Evolutionary conservation across 108 stramenopile species (phyloP).

Genomic region (Cylindrotheca fusiformis): DNA sequence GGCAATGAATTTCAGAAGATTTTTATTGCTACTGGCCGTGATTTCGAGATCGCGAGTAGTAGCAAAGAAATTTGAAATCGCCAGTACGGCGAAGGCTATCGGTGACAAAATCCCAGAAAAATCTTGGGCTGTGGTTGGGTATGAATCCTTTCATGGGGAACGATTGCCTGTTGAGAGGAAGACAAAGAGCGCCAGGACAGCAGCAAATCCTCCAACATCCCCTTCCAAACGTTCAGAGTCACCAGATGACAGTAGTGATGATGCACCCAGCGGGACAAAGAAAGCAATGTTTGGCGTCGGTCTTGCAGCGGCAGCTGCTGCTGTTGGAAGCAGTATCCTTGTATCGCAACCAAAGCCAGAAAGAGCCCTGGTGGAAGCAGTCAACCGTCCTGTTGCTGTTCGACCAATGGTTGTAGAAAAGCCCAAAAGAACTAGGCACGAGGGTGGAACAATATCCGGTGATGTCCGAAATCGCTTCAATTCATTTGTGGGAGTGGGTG

Average conservation of each 20-base stretch:
- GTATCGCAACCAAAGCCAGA: constrained; percentile 12
- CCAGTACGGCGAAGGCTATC: too few relatives aligned
- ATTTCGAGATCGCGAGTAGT: too few relatives aligned
- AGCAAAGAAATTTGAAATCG: too few relatives aligned
- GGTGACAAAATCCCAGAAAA: constrained; percentile 13
- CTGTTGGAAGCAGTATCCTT: constrained; percentile 7
- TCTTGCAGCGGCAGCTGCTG: constrained; percentile 14
- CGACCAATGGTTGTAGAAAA: constrained; percentile 4
- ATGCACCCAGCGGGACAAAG: constrained; percentile 8
- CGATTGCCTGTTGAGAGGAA: not conserved
- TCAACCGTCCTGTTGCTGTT: constrained; percentile 8
- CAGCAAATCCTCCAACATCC: constrained; percentile 2
- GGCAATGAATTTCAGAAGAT: too few relatives aligned
- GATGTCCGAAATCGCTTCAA: constrained; percentile 90
- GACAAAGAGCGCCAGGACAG: not conserved
- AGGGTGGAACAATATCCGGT: constrained; percentile 45
- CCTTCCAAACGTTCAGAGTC: not conserved
- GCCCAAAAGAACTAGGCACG: not conserved
- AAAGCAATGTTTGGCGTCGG: constrained; percentile 24
- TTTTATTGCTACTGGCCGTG: too few relatives aligned
- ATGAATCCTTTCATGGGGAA: constrained; percentile 9
- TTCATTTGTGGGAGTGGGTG: constrained; percentile 90
- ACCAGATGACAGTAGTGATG: too few relatives aligned
- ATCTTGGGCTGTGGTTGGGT: constrained; percentile 27
- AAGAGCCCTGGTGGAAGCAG: constrained; percentile 15